phyloP scores from a whole-genome alignment of 371 early-diverging fungal genomes.

The Lichtheimia ornata region DNA sequence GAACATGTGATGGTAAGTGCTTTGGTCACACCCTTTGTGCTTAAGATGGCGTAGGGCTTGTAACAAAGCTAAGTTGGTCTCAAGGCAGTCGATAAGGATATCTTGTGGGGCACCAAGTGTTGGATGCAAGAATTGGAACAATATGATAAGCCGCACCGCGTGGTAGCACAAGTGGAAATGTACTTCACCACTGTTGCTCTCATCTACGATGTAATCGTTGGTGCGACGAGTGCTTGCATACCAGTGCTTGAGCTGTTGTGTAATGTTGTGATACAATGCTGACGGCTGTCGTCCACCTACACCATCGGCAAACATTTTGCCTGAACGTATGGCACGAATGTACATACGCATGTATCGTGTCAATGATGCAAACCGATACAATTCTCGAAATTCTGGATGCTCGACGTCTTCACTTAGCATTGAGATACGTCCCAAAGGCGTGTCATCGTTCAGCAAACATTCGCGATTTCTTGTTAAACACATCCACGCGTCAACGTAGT shows the following conservation, averaged over 20 bases:
- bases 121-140: constrained; percentile 40
- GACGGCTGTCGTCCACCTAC: constrained; percentile 24
- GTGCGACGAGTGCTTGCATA: constrained; percentile 14
- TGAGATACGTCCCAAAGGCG: constrained; percentile 14
- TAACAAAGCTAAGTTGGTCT: constrained; percentile 36
- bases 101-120: constrained; percentile 20
- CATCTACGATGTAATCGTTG: not conserved
- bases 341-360: constrained; percentile 42
- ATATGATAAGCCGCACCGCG: constrained; percentile 42
- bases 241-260: constrained; percentile 28
- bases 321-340: constrained; percentile 29
- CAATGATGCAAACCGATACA: constrained; percentile 33
- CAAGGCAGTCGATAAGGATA: constrained; percentile 35
- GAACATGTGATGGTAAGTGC: constrained; percentile 55
- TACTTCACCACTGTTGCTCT: constrained; percentile 15
- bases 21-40: constrained; percentile 44
- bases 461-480: constrained; percentile 38
- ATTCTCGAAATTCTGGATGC: not conserved
- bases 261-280: constrained; percentile 28
- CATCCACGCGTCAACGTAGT: constrained; percentile 53
- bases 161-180: constrained; percentile 47
- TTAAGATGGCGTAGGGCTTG: constrained; percentile 34
- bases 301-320: constrained; percentile 16
- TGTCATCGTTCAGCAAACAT: constrained; percentile 31
- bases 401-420: not conserved